phyloP scores from a whole-genome alignment of 1,284 basidiomycete species.

The Chalciporus sp. region DNA sequence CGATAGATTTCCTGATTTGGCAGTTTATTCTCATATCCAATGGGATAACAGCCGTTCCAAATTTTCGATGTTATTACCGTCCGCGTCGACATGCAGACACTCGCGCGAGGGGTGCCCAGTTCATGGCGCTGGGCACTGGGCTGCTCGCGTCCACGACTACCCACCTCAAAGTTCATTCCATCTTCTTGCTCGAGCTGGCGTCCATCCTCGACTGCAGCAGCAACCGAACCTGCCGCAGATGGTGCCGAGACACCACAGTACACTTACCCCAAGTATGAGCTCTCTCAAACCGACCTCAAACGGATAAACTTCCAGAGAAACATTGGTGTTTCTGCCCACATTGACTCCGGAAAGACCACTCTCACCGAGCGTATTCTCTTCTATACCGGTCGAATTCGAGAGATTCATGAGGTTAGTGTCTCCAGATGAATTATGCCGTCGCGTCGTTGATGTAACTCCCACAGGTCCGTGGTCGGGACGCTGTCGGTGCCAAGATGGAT shows the following conservation, averaged over 20 bases:
- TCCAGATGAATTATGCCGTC: neutral
- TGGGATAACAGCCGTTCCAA: slow-evolving; percentile 1
- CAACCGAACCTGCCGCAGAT: slow-evolving; percentile 14
- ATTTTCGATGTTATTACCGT: slow-evolving; percentile 8
- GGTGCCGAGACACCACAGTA: slow-evolving; percentile 13
- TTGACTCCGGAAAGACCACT: slow-evolving; percentile 98
- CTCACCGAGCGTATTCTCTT: slow-evolving; percentile 97
- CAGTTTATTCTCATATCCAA: slow-evolving; percentile 7
- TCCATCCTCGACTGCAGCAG: slow-evolving; percentile 32
- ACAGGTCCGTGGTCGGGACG: slow-evolving; percentile 88
- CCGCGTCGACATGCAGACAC: slow-evolving; percentile 27
- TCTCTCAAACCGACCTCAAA: slow-evolving; percentile 59
- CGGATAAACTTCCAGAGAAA: slow-evolving; percentile 73
- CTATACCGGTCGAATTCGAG: slow-evolving; percentile 95
- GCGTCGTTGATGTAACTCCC: neutral
- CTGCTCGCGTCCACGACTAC: slow-evolving; percentile 14
- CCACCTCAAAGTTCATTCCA: neutral
- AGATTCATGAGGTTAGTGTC: slow-evolving; percentile 90
- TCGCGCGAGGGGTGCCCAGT: slow-evolving; percentile 25
- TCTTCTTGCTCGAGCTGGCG: slow-evolving; percentile 14
- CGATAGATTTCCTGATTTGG: slow-evolving; percentile 4
- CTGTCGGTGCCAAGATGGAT: slow-evolving; percentile 99
- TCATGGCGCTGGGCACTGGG: slow-evolving; percentile 30
- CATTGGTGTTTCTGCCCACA: slow-evolving; percentile 89
- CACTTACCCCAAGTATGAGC: slow-evolving; percentile 41